Evolutionary conservation across 345 rosid genomes (phyloP).

Genomic region (Noccaea caerulescens): DNA sequence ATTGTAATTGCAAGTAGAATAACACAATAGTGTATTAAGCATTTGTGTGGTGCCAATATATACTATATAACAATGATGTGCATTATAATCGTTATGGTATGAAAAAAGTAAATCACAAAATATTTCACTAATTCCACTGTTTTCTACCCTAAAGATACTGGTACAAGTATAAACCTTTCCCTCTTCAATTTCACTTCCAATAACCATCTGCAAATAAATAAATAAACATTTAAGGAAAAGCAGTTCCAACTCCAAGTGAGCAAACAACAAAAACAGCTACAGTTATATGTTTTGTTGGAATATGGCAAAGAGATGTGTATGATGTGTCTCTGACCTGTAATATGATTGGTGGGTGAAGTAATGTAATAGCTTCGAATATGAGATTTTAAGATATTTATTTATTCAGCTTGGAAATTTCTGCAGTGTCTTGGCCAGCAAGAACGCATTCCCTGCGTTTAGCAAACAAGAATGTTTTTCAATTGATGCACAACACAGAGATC

Average conservation of each 20-base stretch:
- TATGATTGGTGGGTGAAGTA: conserved; percentile 31
- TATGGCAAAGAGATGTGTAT: conserved; percentile 10
- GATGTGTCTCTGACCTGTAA: conserved; percentile 32
- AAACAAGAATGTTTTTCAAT: conserved; percentile 15
- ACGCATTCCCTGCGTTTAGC: conserved; percentile 51
- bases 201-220: conserved; percentile 25
- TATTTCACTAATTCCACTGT: conserved; percentile 14
- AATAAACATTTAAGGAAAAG: not conserved
- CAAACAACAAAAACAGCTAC: not conserved
- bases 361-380: conserved; percentile 7
- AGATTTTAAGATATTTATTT: conserved; percentile 24
- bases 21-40: conserved; percentile 12
- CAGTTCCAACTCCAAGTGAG: conserved; percentile 16
- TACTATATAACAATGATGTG: conserved; percentile 25
- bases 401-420: conserved; percentile 48
- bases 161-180: conserved; percentile 35
- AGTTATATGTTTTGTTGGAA: not conserved
- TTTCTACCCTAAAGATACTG: conserved; percentile 34
- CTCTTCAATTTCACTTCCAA: conserved; percentile 24
- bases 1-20: not conserved
- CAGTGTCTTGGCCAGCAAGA: conserved; percentile 79
- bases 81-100: conserved; percentile 25
- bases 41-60: conserved; percentile 3
- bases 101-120: conserved; percentile 5
- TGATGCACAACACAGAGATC: conserved; percentile 6